phyloP scores from a whole-genome alignment of 1,284 basidiomycete species.

The Exobasidium rhododendri region DNA sequence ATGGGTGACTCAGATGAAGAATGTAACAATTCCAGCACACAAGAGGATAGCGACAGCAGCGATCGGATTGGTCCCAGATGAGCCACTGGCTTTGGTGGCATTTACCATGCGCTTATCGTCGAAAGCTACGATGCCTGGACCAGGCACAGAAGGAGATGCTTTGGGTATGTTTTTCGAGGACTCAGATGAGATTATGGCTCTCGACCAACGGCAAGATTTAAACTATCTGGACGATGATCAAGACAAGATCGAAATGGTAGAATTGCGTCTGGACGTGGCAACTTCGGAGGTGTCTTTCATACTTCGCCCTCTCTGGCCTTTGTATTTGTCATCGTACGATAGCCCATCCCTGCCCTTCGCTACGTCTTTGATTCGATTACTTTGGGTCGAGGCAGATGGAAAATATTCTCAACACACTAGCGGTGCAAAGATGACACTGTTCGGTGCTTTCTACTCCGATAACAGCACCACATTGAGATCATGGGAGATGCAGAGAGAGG shows the following conservation, averaged over 20 bases:
- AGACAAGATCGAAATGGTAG: not conserved
- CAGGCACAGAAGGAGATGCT: not conserved
- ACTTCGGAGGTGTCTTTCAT: not conserved
- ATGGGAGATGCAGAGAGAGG: slow-evolving; percentile 5
- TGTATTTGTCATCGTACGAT: not conserved
- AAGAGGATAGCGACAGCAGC: not conserved
- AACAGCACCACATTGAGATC: not conserved
- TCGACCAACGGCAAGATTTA: not conserved
- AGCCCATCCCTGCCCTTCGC: not conserved
- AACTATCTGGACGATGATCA: slow-evolving; percentile 6
- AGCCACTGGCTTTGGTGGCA: slow-evolving; percentile 1
- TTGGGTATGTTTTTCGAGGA: slow-evolving; percentile 11
- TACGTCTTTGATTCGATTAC: slow-evolving; percentile 2
- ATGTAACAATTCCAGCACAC: not conserved
- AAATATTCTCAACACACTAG: not conserved
- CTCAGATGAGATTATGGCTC: not conserved
- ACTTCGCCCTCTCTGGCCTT: not conserved
- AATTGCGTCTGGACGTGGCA: slow-evolving; percentile 4
- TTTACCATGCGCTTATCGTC: not conserved
- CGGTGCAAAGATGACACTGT: not conserved
- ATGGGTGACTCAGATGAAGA: too few relatives aligned
- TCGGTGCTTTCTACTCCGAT: not conserved
- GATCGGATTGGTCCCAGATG: slow-evolving; percentile 9
- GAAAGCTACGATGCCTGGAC: not conserved
- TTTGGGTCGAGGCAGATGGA: not conserved